Percentiles rank a stretch among this genome's conserved stretches.
Conservation (phyloP, 768 basidiomycete genomes). For the Tricholoma hemisulphureum region DNA sequence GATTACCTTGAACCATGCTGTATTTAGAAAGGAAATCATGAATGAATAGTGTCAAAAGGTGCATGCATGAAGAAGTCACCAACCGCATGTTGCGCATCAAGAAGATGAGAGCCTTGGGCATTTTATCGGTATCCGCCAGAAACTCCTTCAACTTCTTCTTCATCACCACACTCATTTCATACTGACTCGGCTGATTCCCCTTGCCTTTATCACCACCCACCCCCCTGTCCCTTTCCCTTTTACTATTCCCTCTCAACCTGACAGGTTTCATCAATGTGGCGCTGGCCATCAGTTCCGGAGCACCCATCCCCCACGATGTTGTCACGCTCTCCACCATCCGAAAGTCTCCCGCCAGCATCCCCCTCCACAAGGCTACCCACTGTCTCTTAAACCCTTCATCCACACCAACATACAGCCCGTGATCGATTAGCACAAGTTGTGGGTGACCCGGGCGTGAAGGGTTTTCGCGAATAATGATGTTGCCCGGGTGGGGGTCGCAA, state of each 20-base stretch:
- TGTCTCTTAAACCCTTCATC: slow-evolving; percentile 65
- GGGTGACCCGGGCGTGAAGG: slow-evolving; percentile 43
- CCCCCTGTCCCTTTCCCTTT: slow-evolving; percentile 20
- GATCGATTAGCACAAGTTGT: slow-evolving; percentile 85
- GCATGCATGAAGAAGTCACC: slow-evolving; percentile 3
- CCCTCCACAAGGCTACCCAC: slow-evolving; percentile 78
- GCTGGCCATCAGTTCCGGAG: slow-evolving; percentile 72
- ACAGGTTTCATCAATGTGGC: slow-evolving; percentile 69
- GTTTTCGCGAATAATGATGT: slow-evolving; percentile 69
- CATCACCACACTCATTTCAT: slow-evolving; percentile 67
- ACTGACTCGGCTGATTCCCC: slow-evolving; percentile 50
- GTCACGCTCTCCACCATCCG: slow-evolving; percentile 50
- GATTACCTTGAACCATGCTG: slow-evolving; percentile 50
- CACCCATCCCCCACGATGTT: slow-evolving; percentile 63
- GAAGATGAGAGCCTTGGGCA: slow-evolving; percentile 77
- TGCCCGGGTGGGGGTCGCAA: slow-evolving; percentile 76
- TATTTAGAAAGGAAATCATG: neutral
- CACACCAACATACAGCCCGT: slow-evolving; percentile 83
- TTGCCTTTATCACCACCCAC: slow-evolving; percentile 33
- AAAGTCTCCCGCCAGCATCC: slow-evolving; percentile 57
- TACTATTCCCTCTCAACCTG: slow-evolving; percentile 33
- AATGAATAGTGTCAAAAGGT: neutral
- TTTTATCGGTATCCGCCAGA: slow-evolving; percentile 68
- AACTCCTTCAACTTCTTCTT: slow-evolving; percentile 67
- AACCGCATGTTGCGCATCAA: slow-evolving; percentile 75